Evolutionary conservation across 2,329 filamentous ascomycete species (phyloP), one percentile per base, ranked within the genome.

Genomic region (Fusarium sp.): DNA sequence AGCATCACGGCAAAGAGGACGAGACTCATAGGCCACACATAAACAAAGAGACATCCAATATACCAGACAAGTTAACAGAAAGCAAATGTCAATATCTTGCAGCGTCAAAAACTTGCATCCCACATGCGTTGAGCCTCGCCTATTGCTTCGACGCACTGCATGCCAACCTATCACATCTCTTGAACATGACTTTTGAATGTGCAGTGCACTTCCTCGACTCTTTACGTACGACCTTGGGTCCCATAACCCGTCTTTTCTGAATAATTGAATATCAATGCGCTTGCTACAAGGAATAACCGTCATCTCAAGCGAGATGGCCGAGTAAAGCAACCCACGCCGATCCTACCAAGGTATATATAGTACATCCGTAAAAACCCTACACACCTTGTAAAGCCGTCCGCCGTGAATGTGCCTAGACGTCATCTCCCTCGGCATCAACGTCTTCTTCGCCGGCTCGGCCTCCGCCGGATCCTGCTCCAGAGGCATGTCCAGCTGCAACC

Each of bases 381-480:
- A 17, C 15, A 10, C 27, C 29, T 8, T 33, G 7, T 38, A 19
- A 39, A 46, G 39, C 31, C 32, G 19, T 17, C 32, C 19, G 31
- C 32, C 46, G 21, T 49, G 42, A 43, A 51, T 38, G 55, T 59
- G 38, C 55, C 65, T 56, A 75, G 53, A 73, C 67, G 29, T 75
- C 72, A 47, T 76, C 74, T 14, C 74, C 74, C 49, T 75, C 73
- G 4, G 73, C 73, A 32, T 76, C 74, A 13, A 75, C 68, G 33
- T 75, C 74, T 17, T 61, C 61, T n/a, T 50, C 50, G n/a, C 36
- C 55, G 6, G 48, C 56, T 42, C 60, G 57, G n/a, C 57, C 60
- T 13, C 36, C 32, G 19, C 53, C 53, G 3, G 53, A 33, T n/a
- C 63, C 65, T 31, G 43, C 56, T 13, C 50, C 62, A 14, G 57